Conservation (phyloP, 768 basidiomycete species). For the Mycena kentingensis region DNA sequence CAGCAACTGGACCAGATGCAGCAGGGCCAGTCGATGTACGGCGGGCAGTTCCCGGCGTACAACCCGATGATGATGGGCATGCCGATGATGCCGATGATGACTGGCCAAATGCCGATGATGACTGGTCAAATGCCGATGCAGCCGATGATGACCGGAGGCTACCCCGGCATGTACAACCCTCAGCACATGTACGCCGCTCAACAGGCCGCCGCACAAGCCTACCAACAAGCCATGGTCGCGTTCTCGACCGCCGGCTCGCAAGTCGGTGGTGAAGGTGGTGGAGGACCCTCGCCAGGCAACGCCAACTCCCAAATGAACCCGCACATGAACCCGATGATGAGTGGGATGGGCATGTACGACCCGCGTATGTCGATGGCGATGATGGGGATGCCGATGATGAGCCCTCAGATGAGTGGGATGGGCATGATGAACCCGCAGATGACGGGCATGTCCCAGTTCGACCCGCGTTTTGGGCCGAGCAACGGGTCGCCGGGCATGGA, state of each 20-base stretch:
- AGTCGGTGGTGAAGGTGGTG: constrained; percentile 59
- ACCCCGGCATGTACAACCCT: constrained; percentile 68
- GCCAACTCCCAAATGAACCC: constrained; percentile 19
- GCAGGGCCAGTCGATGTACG: constrained; percentile 73
- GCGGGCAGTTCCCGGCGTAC: constrained; percentile 49
- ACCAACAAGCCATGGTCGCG: constrained; percentile 87
- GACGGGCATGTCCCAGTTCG: constrained; percentile 65
- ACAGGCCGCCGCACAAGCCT: constrained; percentile 78
- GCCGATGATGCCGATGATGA: constrained; percentile 75
- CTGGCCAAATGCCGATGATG: constrained; percentile 54
- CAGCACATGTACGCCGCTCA: constrained; percentile 88
- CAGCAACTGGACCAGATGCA: constrained; percentile 92
- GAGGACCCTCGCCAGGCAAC: constrained; percentile 28
- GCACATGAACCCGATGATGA: constrained; percentile 58
- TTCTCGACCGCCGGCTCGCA: constrained; percentile 77
- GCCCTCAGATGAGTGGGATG: constrained; percentile 36
- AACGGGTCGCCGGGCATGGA: constrained; percentile 32
- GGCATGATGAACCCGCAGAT: constrained; percentile 63
- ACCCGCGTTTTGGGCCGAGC: constrained; percentile 54
- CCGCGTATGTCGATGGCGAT: constrained; percentile 85
- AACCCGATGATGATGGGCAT: constrained; percentile 83
- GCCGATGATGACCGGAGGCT: constrained; percentile 31
- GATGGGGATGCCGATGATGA: constrained; percentile 56
- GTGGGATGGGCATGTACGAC: constrained; percentile 57
- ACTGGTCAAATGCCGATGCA: too few relatives aligned